Base-by-base conservation (phyloP, 345 rosid genomes). In the Aethionema arabicum region DNA sequence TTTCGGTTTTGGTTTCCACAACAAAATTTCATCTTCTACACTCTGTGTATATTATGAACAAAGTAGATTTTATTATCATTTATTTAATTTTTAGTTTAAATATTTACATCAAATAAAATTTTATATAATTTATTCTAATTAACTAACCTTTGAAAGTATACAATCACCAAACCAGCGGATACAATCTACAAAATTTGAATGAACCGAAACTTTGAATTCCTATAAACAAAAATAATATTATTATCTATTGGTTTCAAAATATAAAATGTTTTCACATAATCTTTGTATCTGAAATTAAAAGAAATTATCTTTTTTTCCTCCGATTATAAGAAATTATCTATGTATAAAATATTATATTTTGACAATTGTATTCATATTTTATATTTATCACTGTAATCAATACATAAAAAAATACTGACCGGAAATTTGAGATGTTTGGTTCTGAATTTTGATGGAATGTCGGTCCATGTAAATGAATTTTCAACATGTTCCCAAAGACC, bases 401-500 rank as follows among this genome's bases (percentile, higher is more conserved):
- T 21, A 21, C 27, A 1, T 21, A 21, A 21, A 21, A 21, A 21
- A 33, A 64, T 56, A 80, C 96, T 72, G 70, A 92, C 98, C 29
- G 98, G 97, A 69, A 92, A 90, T 69, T 90, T 96, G 43, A 92
- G 96, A 66, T 89, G 83, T 80, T 90, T 90, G 32, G 98, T 85
- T 11, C 95, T 96, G 63, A 92, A 92, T 68, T 87, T 92, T 5
- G 96, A 85, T 10, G 97, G 96, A 72, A 76, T 83, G 76, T 87
- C 96, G 0, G 85, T 81, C 96, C 98, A 90, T n/a, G 97, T 92
- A 75, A 78, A 92, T 42, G 98, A 92, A 71, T 87, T 84, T 69
- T 92, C 98, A 11, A 92, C 96, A 67, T 85, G 84, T n/a, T 86
- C 78, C 98, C 98, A 87, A 68, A 90, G 87, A 77, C 90, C 97